Evolutionary conservation across 2,329 filamentous ascomycete genomes (phyloP).

Genomic region (Fusarium coicis): DNA sequence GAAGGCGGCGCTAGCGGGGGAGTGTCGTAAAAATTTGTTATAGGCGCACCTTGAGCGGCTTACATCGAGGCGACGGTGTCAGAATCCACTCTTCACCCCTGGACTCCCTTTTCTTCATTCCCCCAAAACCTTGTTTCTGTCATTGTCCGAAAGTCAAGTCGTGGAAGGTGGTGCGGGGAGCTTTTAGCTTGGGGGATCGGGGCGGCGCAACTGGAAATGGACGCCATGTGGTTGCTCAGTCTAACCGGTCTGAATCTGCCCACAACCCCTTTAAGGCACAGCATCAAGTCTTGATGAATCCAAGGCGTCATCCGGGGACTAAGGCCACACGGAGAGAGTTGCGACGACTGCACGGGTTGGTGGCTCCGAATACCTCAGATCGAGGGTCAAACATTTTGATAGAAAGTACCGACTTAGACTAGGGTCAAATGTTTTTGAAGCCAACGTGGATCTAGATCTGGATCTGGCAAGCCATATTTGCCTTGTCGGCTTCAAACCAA

Average conservation of each 20-base stretch:
- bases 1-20: conserved; percentile 32
- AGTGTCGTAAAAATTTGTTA: conserved; percentile 27
- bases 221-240: conserved; percentile 14
- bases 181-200: conserved; percentile 18
- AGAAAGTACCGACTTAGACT: not conserved
- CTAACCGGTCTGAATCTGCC: not conserved
- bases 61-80: conserved; percentile 2
- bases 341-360: not conserved
- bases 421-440: not conserved
- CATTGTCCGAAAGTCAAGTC: conserved; percentile 17
- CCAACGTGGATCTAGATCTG: not conserved
- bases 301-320: not conserved
- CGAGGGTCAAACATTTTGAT: not conserved
- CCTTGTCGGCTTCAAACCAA: not conserved
- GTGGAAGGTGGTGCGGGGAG: conserved; percentile 36
- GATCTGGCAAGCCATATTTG: not conserved
- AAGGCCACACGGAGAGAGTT: not conserved
- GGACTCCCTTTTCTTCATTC: conserved; percentile 25
- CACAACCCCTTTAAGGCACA: conserved; percentile 4
- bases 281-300: not conserved
- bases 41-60: conserved; percentile 8
- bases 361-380: not conserved
- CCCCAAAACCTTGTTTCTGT: conserved; percentile 38
- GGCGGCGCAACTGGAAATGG: conserved; percentile 16
- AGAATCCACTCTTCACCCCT: conserved; percentile 30